Evolutionary conservation across 352 stramenopile species (phyloP), one percentile per base, ranked within the genome.

Genomic region (Blastocystis sp.): DNA sequence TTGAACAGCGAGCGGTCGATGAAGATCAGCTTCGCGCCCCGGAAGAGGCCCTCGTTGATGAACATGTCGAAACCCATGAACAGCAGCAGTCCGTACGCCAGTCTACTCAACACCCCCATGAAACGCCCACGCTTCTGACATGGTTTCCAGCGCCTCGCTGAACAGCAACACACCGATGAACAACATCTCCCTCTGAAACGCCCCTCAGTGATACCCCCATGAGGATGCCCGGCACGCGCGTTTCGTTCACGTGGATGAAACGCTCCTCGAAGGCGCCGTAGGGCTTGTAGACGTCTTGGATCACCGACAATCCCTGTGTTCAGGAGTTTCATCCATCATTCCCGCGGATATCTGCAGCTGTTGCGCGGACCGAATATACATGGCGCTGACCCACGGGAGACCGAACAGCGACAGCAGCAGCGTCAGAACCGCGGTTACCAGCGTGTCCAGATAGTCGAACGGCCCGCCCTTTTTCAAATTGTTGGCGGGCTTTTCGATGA

Each of bases 251-350:
- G 14, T 78, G 18, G 27, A 78, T 78, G 42, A 63, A 78, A 18
- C 46, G 38, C 21, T 78, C 67, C 18, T 61, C 46, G 51, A 78
- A 78, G 21, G 44, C 0, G 24, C 67, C 67, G 27, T 78, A 78
- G n/a, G 67, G 67, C n/a, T 78, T 78, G 48, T 78, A 78, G 4
- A 78, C 67, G 38, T 78, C 67, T 46, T 78, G 36, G 38, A 78
- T 78, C 18, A 78, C 67, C 14, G 67, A 78, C 49, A 78, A 40
- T 46, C 34, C 67, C 48, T 67, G n/a, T 44, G 21, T 42, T 67
- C n/a, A 32, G 51, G 51, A 59, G 32, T 6, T 54, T 27, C 51
- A 59, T 32, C n/a, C 21, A 67, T 67, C 29, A 24, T 42, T 6
- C 32, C 57, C 4, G n/a, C 29, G 24, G 24, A 34, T 42, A 67